phyloP scores from a whole-genome alignment of 2,329 filamentous ascomycete species.

The Orbilia brochopaga region DNA sequence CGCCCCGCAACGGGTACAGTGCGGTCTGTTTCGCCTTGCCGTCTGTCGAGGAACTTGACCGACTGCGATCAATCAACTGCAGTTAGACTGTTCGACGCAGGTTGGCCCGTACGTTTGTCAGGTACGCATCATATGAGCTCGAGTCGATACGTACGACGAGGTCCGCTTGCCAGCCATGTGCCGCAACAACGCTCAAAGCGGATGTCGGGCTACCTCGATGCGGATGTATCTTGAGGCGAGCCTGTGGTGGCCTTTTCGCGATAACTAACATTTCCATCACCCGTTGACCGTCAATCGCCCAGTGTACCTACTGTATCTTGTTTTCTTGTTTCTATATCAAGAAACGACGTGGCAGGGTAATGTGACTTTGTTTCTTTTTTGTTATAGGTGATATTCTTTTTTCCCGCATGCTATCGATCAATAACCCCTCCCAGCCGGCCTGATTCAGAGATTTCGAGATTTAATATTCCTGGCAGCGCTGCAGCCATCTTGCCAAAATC shows the following conservation, averaged over 20 bases:
- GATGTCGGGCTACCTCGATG: conserved; percentile 12
- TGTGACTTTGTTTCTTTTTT: not conserved
- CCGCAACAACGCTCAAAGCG: conserved; percentile 12
- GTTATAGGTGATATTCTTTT: not conserved
- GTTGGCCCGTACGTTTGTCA: conserved; percentile 20
- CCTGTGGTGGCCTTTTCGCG: conserved; percentile 1
- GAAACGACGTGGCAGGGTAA: not conserved
- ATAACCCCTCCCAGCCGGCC: too few species aligned
- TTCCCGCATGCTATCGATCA: too few species aligned
- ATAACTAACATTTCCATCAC: conserved; percentile 4
- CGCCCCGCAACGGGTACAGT: not conserved
- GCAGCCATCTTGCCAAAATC: not conserved
- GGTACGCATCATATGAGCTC: too few species aligned
- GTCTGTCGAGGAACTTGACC: conserved; percentile 7
- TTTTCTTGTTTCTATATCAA: conserved; percentile 2
- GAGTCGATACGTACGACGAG: too few species aligned
- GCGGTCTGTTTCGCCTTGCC: not conserved
- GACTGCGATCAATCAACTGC: conserved; percentile 15
- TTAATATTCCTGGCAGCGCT: too few species aligned
- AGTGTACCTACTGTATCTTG: not conserved
- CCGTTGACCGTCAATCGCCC: not conserved
- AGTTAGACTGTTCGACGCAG: conserved; percentile 22
- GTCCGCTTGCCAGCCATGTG: conserved; percentile 15
- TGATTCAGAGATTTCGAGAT: not conserved
- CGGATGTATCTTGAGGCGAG: conserved; percentile 15